Conservation (phyloP, 495 filamentous ascomycete species). For the Pyrenula massariospora region DNA sequence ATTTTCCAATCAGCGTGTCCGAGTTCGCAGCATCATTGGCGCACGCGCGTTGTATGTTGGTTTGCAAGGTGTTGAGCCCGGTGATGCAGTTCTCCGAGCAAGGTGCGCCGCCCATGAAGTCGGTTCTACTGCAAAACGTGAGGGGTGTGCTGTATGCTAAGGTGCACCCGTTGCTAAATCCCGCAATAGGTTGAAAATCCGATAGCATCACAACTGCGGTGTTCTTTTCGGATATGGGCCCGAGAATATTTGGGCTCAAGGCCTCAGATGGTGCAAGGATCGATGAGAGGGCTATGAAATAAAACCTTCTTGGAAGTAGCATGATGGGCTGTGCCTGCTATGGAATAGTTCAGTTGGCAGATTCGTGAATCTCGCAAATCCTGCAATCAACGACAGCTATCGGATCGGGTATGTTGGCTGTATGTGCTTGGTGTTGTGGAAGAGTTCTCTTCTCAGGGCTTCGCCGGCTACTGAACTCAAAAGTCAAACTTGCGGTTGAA, state of each 20-base stretch:
- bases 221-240: background rate
- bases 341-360: too few species aligned
- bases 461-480: too few species aligned
- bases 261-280: background rate
- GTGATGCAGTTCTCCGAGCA: slow-evolving; percentile 18
- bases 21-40: slow-evolving; percentile 8
- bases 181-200: slow-evolving; percentile 10
- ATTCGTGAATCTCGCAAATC: too few species aligned
- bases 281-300: background rate
- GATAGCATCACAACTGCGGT: slow-evolving; percentile 7
- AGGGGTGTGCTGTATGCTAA: slow-evolving; percentile 14
- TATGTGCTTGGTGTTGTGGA: background rate
- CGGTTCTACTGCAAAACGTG: slow-evolving; percentile 16
- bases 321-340: background rate
- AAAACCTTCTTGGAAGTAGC: background rate
- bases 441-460: background rate
- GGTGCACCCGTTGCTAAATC: slow-evolving; percentile 10
- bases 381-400: too few species aligned
- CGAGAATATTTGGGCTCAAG: background rate
- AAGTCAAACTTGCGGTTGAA: too few species aligned
- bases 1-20: slow-evolving; percentile 15
- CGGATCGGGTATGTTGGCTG: too few species aligned
- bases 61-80: slow-evolving; percentile 14
- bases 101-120: slow-evolving; percentile 12
- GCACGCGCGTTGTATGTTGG: slow-evolving; percentile 12